Base-by-base conservation (phyloP, 345 rosid species). In the Sisymbrium irio region DNA sequence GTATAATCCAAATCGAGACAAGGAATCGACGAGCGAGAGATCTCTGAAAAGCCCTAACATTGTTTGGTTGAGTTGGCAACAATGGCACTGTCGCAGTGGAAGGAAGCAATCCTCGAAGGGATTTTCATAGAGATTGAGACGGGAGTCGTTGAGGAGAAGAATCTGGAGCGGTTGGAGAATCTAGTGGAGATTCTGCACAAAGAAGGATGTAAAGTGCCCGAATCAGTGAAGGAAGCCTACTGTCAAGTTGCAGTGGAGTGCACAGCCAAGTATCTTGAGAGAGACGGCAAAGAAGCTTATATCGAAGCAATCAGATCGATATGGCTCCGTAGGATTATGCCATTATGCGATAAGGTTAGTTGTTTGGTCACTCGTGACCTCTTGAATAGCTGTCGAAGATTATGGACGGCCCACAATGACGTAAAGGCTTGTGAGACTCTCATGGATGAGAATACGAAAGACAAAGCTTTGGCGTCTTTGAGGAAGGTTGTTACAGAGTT, bases 231-330 rank as follows among this genome's bases (percentile, higher is more conserved):
- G 66, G 72, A 42, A 12, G 93, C 93, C 0, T 90, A 81, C 33
- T 60, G 81, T 41, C 81, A 84, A 8, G 86, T 82, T 4, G 92
- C 88, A 1, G 82, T 86, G 35, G 90, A 87, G 65, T 90, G 91
- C 8, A 81, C 89, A 5, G 74, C 82, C 35, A 83, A 71, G 81
- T 78, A 45, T 69, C 67, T 91, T 49, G 74, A 71, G 62, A 30
- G 3, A 39, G 42, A 62, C 17, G 37, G 49, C 15, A 77, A 41
- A 58, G 53, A 65, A 6, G 71, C 71, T 72, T 37, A 68, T 2
- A 27, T 18, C 11, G 64, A 75, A 71, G 80, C 59, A 40, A 9
- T 77, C 1, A 71, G 18, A 32, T 37, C 82, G 77, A 77, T 88
- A 37, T 92, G 89, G 99, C 37, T 82, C 11, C 53, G 68, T 15